Conservation (phyloP, 129 eudicot genomes). For the Silybum marianum region DNA sequence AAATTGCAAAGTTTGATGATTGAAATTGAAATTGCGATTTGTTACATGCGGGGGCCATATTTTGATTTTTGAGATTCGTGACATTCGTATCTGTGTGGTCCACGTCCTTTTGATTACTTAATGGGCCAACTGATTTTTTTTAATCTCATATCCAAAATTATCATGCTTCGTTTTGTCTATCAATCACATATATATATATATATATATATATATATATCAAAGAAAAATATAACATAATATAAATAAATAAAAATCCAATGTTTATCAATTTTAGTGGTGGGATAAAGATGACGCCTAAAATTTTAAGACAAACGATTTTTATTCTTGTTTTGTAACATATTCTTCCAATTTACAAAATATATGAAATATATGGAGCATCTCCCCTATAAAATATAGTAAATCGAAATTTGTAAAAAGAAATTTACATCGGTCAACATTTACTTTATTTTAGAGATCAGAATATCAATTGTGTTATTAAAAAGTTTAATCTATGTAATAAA, state of each 20-base stretch:
- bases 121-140: neutral
- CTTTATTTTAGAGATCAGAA: no score
- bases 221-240: no score
- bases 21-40: slow-evolving; percentile 4
- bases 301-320: no score
- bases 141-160: neutral
- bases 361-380: neutral
- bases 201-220: no score
- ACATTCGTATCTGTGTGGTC: slow-evolving; percentile 32
- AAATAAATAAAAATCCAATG: no score
- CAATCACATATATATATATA: no score
- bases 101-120: slow-evolving; percentile 32
- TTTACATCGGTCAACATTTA: neutral
- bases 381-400: no score
- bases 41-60: slow-evolving; percentile 20
- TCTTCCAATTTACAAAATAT: neutral
- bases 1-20: neutral
- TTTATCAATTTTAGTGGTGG: neutral
- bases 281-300: neutral
- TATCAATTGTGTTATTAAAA: no score
- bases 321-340: neutral
- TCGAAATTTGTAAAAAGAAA: no score
- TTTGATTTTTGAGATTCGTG: slow-evolving; percentile 8
- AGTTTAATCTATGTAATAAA: no score
- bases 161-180: no score